Conservation (phyloP, 2,329 filamentous ascomycete species). For the Monosporascus ibericus region DNA sequence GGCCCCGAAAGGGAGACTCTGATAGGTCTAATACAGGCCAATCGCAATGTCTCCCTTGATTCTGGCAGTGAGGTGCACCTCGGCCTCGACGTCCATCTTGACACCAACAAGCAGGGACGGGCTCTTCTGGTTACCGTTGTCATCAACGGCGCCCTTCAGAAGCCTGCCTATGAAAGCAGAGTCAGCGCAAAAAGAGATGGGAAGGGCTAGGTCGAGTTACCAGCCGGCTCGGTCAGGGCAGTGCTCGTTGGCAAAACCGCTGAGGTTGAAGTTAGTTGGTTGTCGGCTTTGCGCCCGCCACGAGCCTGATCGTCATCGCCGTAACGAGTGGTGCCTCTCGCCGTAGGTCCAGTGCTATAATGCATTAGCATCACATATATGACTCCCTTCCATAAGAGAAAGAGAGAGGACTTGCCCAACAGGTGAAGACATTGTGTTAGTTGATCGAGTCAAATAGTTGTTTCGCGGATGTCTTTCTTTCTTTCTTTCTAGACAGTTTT, state of each 20-base stretch:
- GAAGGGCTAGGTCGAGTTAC: neutral
- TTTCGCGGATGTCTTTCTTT: neutral
- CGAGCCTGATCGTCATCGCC: neutral
- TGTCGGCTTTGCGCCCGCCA: neutral
- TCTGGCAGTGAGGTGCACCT: constrained; percentile 55
- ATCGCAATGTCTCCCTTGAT: constrained; percentile 56
- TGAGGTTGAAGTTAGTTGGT: neutral
- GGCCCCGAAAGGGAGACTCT: neutral
- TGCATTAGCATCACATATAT: neutral
- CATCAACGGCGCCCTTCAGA: constrained; percentile 51
- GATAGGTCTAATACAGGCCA: constrained; percentile 43
- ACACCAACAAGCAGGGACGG: constrained; percentile 55
- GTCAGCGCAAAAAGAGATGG: neutral
- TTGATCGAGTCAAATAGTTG: no score
- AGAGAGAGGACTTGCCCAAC: neutral
- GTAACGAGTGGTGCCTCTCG: neutral
- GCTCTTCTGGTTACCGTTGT: constrained; percentile 50
- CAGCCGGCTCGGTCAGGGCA: neutral
- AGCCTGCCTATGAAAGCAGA: constrained; percentile 36
- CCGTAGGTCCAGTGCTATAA: neutral
- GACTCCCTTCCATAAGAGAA: no score
- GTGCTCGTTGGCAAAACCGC: neutral
- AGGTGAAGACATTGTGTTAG: neutral
- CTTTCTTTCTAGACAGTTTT: neutral
- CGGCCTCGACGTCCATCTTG: constrained; percentile 58